Base-by-base conservation (phyloP, 2,329 filamentous ascomycete genomes). In the Aquanectria penicillioides region DNA sequence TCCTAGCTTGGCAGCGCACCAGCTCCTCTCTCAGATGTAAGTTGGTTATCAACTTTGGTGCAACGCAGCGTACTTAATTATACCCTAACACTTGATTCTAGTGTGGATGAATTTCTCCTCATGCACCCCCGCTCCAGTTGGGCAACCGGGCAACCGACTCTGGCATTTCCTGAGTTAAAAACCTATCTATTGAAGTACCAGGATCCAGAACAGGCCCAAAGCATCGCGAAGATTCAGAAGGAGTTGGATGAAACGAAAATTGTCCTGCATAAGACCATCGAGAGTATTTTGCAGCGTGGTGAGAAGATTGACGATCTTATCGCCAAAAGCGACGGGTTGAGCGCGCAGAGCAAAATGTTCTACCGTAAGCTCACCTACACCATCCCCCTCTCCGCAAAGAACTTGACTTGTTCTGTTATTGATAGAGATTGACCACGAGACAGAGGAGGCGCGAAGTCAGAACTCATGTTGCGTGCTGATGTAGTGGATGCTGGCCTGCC, bases 171-270 rank as follows among this genome's bases (percentile, higher is more conserved):
- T 33, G 85, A 90, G 73, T 83, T 98, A 53, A 89, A 92, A 75
- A 90, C 93, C 37, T 96, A 96, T 77, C 73, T 87, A 38, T 71
- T 72, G 70, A 83, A 83, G 70, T 97, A 93, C 79, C 92, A 97
- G 80, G 91, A 97, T 75, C 93, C 94, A 9, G 83, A 89, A 71
- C 86, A 96, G 79, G 94, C 93, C 65, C 93, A 96, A 79, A 94
- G 89, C 77, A 96, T 98, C 74, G 86, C 92, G 83, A 93, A 92
- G 83, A 97, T 98, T 70, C 94, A 98, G 78, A 90, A 92, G 79
- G 93, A 98, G 81, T 83, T 99, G 61, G 94, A 98, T 72, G 93
- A 97, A 83, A 98, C 94, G 59, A 98, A 97, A 86, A 94, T 96
- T 73, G 89, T 97, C 58, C 83, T 99, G 69, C 93, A 98, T 80